Percentiles rank a stretch among this genome's conserved stretches.
phyloP scores from a whole-genome alignment of 306 rosid species.

The Styphnolobium japonicum region DNA sequence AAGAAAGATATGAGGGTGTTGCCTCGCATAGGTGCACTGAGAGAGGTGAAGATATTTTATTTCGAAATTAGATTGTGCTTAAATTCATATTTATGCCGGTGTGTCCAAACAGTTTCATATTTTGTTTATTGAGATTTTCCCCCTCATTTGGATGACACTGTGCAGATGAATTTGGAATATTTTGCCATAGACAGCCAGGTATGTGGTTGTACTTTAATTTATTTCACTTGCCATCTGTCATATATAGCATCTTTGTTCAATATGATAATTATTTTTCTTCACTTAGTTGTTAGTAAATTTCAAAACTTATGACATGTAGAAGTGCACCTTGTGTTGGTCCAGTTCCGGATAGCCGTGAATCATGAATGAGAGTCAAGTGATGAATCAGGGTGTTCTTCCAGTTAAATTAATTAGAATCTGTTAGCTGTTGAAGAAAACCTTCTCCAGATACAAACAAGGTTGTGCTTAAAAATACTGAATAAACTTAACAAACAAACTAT shows the following conservation, averaged over 20 bases:
- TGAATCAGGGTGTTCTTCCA: conserved; percentile 4
- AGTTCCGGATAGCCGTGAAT: conserved; percentile 8
- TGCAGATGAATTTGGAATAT: conserved; percentile 98
- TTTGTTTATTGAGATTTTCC: conserved; percentile 20
- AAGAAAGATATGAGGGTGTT: conserved; percentile 72
- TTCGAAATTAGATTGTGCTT: conserved; percentile 22
- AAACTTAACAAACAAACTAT: background rate
- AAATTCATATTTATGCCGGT: conserved; percentile 10
- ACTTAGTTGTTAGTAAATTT: background rate
- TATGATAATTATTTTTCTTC: background rate
- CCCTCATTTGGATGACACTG: conserved; percentile 32
- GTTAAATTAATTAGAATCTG: conserved; percentile 18
- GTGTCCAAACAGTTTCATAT: conserved; percentile 5
- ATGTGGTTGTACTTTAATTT: conserved; percentile 22
- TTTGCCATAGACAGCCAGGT: conserved; percentile 98
- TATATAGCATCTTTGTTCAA: conserved; percentile 10
- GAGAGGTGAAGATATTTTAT: conserved; percentile 61
- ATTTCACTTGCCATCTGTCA: conserved; percentile 1
- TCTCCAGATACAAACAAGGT: background rate
- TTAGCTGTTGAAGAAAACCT: conserved; percentile 5
- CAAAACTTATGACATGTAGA: conserved; percentile 11
- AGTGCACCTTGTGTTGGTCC: conserved; percentile 22
- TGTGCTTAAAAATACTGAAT: conserved; percentile 7
- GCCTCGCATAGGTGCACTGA: conserved; percentile 79
- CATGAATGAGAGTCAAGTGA: background rate